These are phyloP conservation scores for Pichia manshurica DNA, from an alignment of 805 yeast genomes.

Conservation along the genomic window DNA sequence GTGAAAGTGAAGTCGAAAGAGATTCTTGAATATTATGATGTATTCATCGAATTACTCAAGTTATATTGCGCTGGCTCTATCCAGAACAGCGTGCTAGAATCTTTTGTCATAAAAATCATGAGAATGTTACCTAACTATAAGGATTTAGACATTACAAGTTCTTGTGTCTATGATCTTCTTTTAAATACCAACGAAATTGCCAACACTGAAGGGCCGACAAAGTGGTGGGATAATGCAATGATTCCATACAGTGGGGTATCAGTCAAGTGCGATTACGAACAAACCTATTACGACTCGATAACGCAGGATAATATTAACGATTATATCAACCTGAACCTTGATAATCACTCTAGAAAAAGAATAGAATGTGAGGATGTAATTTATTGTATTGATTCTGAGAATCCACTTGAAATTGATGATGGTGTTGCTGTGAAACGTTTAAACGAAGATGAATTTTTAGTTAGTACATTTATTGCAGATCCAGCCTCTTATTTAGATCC, in stretches of 20 bases:
- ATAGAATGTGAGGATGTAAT: conserved; percentile 43
- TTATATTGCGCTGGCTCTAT: conserved; percentile 53
- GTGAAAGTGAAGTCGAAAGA: background rate
- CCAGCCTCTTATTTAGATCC: conserved; percentile 63
- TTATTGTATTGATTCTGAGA: conserved; percentile 76
- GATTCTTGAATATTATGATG: conserved; percentile 30
- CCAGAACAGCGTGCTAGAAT: conserved; percentile 41
- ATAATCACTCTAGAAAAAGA: conserved; percentile 25
- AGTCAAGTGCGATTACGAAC: conserved; percentile 37
- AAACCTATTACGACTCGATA: conserved; percentile 35
- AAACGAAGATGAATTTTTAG: conserved; percentile 30
- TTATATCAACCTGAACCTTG: conserved; percentile 18
- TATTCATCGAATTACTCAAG: conserved; percentile 42
- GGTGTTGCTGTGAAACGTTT: conserved; percentile 59
- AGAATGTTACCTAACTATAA: conserved; percentile 28
- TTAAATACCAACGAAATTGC: conserved; percentile 27
- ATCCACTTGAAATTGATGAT: conserved; percentile 90
- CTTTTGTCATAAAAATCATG: conserved; percentile 41
- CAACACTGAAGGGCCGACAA: conserved; percentile 42
- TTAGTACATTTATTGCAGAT: conserved; percentile 80
- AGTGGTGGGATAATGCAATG: conserved; percentile 42
- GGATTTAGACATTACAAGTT: conserved; percentile 43
- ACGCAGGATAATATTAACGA: conserved; percentile 16
- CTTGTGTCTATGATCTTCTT: conserved; percentile 48
- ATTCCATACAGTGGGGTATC: conserved; percentile 42